phyloP scores from a whole-genome alignment of 768 basidiomycete species.

The Boletus insuetus region DNA sequence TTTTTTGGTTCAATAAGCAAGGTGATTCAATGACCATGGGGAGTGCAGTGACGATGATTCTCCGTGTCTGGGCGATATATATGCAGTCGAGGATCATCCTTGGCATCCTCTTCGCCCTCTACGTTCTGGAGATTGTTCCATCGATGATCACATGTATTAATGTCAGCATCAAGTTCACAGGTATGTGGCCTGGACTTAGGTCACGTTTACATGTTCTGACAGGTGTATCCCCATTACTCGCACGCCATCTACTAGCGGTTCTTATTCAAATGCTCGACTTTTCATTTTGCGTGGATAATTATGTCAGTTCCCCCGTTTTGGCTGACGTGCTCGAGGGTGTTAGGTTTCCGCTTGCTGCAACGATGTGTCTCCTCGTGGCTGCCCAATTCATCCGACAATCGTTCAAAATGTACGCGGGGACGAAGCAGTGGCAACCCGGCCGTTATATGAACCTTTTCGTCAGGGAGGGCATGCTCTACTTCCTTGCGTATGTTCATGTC shows the following conservation, averaged over 20 bases:
- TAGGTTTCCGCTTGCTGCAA: neutral
- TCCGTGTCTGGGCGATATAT: slow-evolving; percentile 12
- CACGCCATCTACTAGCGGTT: no score
- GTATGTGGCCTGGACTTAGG: neutral
- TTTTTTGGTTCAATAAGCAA: neutral
- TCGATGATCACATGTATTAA: neutral
- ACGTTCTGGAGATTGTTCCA: neutral
- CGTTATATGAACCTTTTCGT: neutral
- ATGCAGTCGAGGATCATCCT: slow-evolving; percentile 4
- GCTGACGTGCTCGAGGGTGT: neutral
- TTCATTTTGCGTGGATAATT: no score
- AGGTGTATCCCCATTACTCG: no score
- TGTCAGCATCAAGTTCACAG: neutral
- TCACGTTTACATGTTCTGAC: no score
- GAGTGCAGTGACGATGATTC: slow-evolving; percentile 11
- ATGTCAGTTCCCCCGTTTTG: neutral
- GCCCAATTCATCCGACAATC: neutral
- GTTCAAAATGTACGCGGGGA: neutral
- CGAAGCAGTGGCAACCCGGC: neutral
- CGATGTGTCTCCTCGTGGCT: neutral
- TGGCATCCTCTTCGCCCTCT: slow-evolving; percentile 4
- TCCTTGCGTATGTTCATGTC: neutral
- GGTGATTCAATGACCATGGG: neutral
- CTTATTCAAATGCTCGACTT: no score
- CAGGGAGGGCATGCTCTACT: neutral